These are phyloP conservation scores for Lathyrus sativus DNA, from an alignment of 306 rosid species.

Conservation along the genomic window DNA sequence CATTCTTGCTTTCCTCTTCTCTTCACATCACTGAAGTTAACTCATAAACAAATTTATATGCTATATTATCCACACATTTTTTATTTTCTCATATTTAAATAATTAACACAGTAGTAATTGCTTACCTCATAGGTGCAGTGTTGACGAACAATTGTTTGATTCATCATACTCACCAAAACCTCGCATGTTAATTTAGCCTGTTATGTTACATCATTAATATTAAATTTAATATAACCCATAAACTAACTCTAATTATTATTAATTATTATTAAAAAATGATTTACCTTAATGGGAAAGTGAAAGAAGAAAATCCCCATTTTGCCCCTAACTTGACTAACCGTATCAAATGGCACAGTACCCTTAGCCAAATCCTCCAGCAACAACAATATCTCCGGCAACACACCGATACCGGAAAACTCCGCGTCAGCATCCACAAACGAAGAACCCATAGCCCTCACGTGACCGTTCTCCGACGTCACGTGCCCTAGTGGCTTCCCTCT, in stretches of 20 bases:
- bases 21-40: not conserved
- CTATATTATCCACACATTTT: too few relatives aligned
- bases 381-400: conserved; percentile 63
- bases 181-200: conserved; percentile 71
- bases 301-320: conserved; percentile 54
- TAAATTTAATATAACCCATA: not conserved
- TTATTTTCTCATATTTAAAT: not conserved
- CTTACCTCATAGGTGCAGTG: conserved; percentile 47
- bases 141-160: conserved; percentile 63
- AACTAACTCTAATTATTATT: not conserved
- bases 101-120: not conserved
- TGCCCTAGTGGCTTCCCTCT: conserved; percentile 71
- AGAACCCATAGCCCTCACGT: conserved; percentile 65
- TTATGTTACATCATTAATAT: too few relatives aligned
- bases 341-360: conserved; percentile 65
- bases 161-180: conserved; percentile 49
- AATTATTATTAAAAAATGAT: not conserved
- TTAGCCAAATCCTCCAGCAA: conserved; percentile 68
- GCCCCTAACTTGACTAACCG: conserved; percentile 53
- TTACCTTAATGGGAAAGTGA: conserved; percentile 61
- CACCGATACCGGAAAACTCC: conserved; percentile 55
- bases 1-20: not conserved
- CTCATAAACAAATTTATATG: not conserved
- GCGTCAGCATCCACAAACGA: conserved; percentile 72
- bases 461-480: conserved; percentile 55